Evolutionary conservation across 169 alveolate genomes (phyloP).

Genomic region (Plasmodium ovale): DNA sequence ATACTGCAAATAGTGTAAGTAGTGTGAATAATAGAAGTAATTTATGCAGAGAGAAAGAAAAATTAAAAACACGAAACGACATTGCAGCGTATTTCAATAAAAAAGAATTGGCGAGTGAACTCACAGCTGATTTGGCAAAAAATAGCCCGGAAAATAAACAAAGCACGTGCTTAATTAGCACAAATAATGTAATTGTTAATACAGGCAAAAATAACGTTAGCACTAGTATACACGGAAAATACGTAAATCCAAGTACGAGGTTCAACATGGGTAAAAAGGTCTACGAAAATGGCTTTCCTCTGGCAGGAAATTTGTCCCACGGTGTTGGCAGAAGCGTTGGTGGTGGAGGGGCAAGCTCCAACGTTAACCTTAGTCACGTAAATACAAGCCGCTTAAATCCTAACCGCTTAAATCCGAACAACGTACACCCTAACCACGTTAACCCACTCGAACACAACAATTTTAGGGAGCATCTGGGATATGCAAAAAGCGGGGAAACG

Average conservation of each 20-base stretch:
- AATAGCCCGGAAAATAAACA: not conserved
- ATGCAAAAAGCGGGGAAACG: not conserved
- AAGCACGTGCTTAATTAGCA: not conserved
- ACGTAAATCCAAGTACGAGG: not conserved
- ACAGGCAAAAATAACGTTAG: not conserved
- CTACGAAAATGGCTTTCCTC: too few species aligned
- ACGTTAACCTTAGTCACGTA: too few species aligned
- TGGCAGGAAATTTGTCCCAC: too few species aligned
- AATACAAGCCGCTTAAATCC: too few species aligned
- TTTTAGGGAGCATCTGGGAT: not conserved
- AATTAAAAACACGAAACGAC: not conserved
- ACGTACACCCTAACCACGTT: too few species aligned
- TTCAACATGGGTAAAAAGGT: not conserved
- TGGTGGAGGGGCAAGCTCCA: too few species aligned
- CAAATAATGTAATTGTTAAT: not conserved
- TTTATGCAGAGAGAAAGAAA: not conserved
- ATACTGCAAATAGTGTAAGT: too few species aligned
- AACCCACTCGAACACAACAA: too few species aligned
- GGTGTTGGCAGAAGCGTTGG: too few species aligned
- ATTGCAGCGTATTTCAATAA: not conserved
- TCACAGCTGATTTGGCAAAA: not conserved
- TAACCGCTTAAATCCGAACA: too few species aligned
- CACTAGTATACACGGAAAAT: not conserved
- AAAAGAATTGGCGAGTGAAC: not conserved
- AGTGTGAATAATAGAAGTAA: not conserved